Evolutionary conservation across 257 asterid genomes (phyloP).

Genomic region (Paraleonurus japonicus): DNA sequence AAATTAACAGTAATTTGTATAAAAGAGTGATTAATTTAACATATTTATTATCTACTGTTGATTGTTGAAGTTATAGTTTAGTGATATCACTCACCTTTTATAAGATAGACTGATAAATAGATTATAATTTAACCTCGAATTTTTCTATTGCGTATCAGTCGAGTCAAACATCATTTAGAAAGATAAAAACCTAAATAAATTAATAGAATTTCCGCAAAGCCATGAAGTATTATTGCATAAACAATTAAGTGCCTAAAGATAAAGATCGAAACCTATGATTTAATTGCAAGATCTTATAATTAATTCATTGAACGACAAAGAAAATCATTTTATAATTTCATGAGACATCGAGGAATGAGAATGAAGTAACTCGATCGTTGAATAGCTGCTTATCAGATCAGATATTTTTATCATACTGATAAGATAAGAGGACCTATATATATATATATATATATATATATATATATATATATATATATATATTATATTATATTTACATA

Average conservation of each 20-base stretch:
- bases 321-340: conserved; percentile 1
- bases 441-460: too few species aligned
- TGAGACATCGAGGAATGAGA: conserved; percentile 3
- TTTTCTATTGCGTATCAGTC: not conserved
- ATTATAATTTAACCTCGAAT: not conserved
- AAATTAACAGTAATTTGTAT: too few species aligned
- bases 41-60: too few species aligned
- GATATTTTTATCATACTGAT: not conserved
- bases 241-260: conserved; percentile 9
- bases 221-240: not conserved
- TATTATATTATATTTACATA: not conserved
- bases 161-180: conserved; percentile 13
- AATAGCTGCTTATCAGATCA: conserved; percentile 18
- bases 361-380: not conserved
- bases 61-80: too few species aligned
- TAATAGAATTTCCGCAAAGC: not conserved
- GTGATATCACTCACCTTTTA: too few species aligned
- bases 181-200: not conserved
- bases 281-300: not conserved
- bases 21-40: too few species aligned
- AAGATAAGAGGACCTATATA: conserved; percentile 25
- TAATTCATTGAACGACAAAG: conserved; percentile 15
- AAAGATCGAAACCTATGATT: not conserved
- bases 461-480: not conserved
- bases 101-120: too few species aligned